Base-by-base conservation (phyloP, 306 rosid genomes). In the Vigna reflexopilosa region DNA sequence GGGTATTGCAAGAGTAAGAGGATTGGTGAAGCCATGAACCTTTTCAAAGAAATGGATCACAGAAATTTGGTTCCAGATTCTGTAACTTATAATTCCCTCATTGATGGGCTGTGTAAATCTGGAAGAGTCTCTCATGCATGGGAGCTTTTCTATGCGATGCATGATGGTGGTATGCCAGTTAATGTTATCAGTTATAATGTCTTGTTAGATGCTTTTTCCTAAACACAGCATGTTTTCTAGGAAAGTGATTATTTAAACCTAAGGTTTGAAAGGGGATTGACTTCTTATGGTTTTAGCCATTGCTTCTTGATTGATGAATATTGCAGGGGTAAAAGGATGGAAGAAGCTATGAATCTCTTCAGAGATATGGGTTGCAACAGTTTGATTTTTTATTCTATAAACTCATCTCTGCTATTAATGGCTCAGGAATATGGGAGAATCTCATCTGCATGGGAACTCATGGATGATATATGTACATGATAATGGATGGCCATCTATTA, bases 1-100 rank as follows among this genome's bases (percentile, higher is more conserved):
- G 85, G 81, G 70, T 56, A 64, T 72, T 80, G 79, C 73, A 73
- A 73, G 75, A 65, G 45, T 66, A 32, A 64, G 79, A 80, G 83
- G 79, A 55, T 80, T 65, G 63, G 22, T 30, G 79, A 73, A 55
- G 83, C 83, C 62, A 19, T 80, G 70, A 54, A 45, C 61, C 83
- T 80, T 62, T 66, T 73, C 19, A 32, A 19, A 54, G 70, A 73
- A 80, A 73, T 73, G 75, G 63, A 19, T 44, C 9, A 30, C 75
- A 73, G 67, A 80, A 73, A 73, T 28, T 65, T 80, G 75, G 75
- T 66, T 73, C 83, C 83, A 44, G 83, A 80, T 45, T 73, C 52
- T 44, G 22, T 80, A 55, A 80, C 83, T 54, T 73, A 55, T 66
- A 80, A 80, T 55, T 80, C 75, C 45, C 79, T 80, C 61, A 65